Percentiles rank a stretch among this genome's conserved stretches.
Evolutionary conservation across 2,329 filamentous ascomycete genomes (phyloP).

Genomic region (Biscogniauxia mediterranea): DNA sequence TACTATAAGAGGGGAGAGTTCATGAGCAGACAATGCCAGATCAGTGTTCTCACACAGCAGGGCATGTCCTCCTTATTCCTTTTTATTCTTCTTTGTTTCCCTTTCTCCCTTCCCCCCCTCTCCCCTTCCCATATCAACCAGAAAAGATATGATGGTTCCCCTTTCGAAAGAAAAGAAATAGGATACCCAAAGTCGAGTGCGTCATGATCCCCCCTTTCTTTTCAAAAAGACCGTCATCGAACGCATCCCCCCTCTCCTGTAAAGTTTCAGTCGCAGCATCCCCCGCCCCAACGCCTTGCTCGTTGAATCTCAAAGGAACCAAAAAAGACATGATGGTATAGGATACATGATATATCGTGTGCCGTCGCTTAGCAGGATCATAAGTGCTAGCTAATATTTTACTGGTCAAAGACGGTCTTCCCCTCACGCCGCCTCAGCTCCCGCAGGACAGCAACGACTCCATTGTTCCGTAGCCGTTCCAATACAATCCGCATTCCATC

Average conservation of each 20-base stretch:
- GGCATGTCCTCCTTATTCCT: no score
- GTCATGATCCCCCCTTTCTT: no score
- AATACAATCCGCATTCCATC: conserved; percentile 83
- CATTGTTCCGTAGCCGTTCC: conserved; percentile 62
- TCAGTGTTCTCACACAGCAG: no score
- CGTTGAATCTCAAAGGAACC: neutral
- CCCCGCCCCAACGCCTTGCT: neutral
- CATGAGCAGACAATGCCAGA: no score
- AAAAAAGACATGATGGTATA: neutral
- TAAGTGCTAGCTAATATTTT: neutral
- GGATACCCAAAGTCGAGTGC: no score
- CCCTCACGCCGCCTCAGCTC: conserved; percentile 50
- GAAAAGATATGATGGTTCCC: no score
- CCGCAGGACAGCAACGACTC: conserved; percentile 53
- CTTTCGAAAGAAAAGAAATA: no score
- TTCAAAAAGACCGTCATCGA: neutral
- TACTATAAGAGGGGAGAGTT: no score
- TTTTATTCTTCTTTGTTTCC: no score
- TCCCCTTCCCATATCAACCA: no score
- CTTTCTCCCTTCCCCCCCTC: no score
- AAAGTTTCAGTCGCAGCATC: neutral
- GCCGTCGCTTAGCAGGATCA: neutral
- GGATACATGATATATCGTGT: neutral
- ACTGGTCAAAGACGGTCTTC: conserved; percentile 34
- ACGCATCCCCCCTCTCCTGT: neutral